Conservation (phyloP, 73 alveolate genomes). For the Paramecium sonneborni region DNA sequence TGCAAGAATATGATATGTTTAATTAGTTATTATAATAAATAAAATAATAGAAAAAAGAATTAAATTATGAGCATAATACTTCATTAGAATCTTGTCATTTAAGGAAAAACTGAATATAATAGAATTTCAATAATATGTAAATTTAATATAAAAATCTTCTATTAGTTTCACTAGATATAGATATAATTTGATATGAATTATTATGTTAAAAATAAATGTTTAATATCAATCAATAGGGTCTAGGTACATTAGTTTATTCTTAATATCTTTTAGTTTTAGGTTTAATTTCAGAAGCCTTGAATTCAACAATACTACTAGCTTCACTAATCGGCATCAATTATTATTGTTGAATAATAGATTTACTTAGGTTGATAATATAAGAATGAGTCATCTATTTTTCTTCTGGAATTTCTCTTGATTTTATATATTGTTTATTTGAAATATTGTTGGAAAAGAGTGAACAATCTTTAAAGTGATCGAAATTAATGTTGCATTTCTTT, state of each 20-base stretch:
- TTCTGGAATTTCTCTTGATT: not conserved
- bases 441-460: not conserved
- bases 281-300: not conserved
- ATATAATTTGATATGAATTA: no score
- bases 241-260: not conserved
- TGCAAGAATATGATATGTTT: no score
- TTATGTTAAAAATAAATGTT: not conserved
- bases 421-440: not conserved
- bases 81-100: no score
- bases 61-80: no score
- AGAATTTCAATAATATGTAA: no score
- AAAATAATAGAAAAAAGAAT: no score
- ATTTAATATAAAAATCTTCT: no score
- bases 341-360: not conserved
- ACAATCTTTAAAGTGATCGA: not conserved
- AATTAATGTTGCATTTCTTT: not conserved
- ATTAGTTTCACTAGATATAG: no score
- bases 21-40: no score
- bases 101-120: no score
- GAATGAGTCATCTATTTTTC: not conserved
- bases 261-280: constrained; percentile 4
- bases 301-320: not conserved
- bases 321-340: constrained; percentile 18
- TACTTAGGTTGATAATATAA: not conserved
- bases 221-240: not conserved